Evolutionary conservation across 495 filamentous ascomycete genomes (phyloP).

Genomic region (Neurospora sp.): DNA sequence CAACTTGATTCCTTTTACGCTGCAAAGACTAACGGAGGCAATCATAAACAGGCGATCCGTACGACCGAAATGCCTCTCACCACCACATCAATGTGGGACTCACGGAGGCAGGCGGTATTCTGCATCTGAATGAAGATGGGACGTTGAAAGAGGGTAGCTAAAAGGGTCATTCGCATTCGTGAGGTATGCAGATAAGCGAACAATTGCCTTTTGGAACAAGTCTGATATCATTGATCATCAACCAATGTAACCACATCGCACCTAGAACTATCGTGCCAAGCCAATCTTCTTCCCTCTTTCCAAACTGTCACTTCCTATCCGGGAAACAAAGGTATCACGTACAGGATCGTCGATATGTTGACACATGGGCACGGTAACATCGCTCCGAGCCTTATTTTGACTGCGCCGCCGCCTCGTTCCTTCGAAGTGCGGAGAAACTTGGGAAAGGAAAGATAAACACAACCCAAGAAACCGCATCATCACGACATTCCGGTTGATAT

Average conservation of each 20-base stretch:
- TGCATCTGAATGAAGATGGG: not conserved
- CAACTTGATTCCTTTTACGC: not conserved
- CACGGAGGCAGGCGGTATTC: not conserved
- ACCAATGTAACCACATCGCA: not conserved
- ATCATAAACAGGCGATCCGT: conserved; percentile 1
- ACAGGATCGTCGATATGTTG: not conserved
- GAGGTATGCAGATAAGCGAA: not conserved
- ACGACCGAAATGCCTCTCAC: not conserved
- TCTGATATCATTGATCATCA: not conserved
- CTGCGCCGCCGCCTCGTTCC: not conserved
- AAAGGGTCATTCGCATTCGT: not conserved
- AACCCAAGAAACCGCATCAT: not conserved
- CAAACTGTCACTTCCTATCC: not conserved
- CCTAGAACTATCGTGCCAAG: not conserved
- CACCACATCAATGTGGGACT: conserved; percentile 1
- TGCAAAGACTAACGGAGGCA: not conserved
- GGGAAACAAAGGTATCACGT: not conserved
- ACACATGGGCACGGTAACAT: not conserved
- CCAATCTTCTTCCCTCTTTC: not conserved
- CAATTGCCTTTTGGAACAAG: no score
- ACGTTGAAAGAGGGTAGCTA: not conserved
- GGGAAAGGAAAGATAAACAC: not conserved
- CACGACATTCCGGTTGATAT: not conserved
- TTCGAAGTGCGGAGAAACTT: not conserved
- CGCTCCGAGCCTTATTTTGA: not conserved